Evolutionary conservation across 345 rosid genomes (phyloP), one percentile per base, ranked within the genome.

Genomic region (Murraya koenigii): DNA sequence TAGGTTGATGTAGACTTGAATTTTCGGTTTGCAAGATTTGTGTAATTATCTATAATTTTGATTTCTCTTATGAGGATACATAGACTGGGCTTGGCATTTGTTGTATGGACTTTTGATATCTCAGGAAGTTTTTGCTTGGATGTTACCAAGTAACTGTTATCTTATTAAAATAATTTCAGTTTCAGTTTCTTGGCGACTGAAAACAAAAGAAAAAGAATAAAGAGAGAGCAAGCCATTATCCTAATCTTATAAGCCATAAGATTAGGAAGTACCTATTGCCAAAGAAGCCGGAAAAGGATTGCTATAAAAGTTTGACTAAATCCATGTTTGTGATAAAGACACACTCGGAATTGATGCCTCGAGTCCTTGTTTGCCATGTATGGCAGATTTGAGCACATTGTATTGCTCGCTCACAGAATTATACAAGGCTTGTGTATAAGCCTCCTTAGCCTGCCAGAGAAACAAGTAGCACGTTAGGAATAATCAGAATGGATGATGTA

Each of bases 311-410:
- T 71, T 64, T 81, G 81, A 82, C 80, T 89, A 87, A 72, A 84
- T 84, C 98, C 97, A 93, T 41, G 99, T 93, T 79, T 92, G 99
- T 61, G 98, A 92, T 81, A 96, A 82, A 63, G 92, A 84, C 83
- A 93, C 88, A 19, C 74, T 75, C 44, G 90, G 84, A 74, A 78
- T 89, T 77, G 98, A 92, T 76, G 94, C 95, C 74, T 86, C 84
- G n/a, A 86, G 69, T 74, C 97, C 94, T 83, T 38, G 84, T 79
- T 87, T 84, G 26, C 90, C 88, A 72, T 85, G 85, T 71, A 93
- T 75, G n/a, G 97, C 98, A 44, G 90, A 84, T 80, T 87, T 83
- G 61, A 96, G 88, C 65, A 86, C 86, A 67, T 84, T 80, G 88
- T 96, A 92, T 71, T 96, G 99, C 71, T 85, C 90, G 17, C 63